Base-by-base conservation (phyloP, 176 grass and related monocot species). In the Poa annua region DNA sequence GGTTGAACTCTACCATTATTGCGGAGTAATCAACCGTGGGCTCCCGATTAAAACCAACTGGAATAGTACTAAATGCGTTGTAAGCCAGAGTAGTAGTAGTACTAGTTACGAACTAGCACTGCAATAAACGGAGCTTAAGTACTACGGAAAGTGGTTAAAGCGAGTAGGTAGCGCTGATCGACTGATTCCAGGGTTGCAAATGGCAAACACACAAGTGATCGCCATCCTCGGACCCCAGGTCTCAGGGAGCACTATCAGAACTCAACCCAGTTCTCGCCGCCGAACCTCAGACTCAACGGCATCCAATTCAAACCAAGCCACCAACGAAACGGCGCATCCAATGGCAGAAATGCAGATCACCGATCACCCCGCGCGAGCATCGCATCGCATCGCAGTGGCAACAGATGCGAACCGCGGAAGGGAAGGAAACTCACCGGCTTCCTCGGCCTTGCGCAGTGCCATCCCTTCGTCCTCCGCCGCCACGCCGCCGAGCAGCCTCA, bases 371-470 rank as follows among this genome's bases (percentile, higher is more conserved):
- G 22, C 32, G 49, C 4, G 19, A 7, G 52, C 20, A 42, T 16
- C 38, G 38, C 41, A 29, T 29, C 29, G 29, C 29, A 29, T 29
- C 32, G 33, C 51, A 10, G 5, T 13, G 21, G 14, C 6, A 9
- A 15, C 41, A 42, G 7, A 32, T 4, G 21, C 55, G 32, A 60
- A 66, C 35, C 20, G 76, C 45, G 55, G 16, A 33, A 21, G 19
- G n/a, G 70, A 1, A 8, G 39, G 1, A 2, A 42, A 35, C 83
- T 55, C 78, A 97, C 94, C 94, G 62, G 94, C 84, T 85, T 97
- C 94, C 85, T 91, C 91, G 8, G 91, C 94, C 88, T 93, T 97
- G 82, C 94, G 80, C 69, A 89, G 36, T 76, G 91, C 88, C 86
- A 97, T 93, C 74, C 89, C 94, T 29, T 78, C 80, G 62, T 65